phyloP scores from a whole-genome alignment of 495 filamentous ascomycete genomes.

The Bombardia bombarda region DNA sequence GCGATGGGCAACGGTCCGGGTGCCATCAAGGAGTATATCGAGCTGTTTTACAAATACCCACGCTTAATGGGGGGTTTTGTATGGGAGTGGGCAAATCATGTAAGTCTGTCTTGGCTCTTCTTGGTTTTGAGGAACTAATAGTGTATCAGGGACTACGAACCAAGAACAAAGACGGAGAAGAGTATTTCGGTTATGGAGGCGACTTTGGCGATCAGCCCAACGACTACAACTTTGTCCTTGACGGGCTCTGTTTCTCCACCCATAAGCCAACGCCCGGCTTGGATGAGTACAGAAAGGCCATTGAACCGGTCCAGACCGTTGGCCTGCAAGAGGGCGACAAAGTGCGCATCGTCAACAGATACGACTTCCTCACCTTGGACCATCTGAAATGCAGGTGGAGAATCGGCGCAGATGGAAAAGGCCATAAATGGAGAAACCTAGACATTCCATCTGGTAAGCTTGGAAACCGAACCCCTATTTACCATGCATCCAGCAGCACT shows the following conservation, averaged over 20 bases:
- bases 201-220: slow-evolving; percentile 67
- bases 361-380: slow-evolving; percentile 45
- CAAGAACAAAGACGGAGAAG: slow-evolving; percentile 42
- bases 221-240: slow-evolving; percentile 61
- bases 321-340: slow-evolving; percentile 15
- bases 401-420: slow-evolving; percentile 33
- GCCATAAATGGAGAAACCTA: too few relatives aligned
- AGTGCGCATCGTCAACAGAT: slow-evolving; percentile 44
- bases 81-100: slow-evolving; percentile 73
- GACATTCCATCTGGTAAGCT: too few relatives aligned
- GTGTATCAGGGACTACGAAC: slow-evolving; percentile 42
- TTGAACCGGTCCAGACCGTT: slow-evolving; percentile 50
- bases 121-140: slow-evolving; percentile 4
- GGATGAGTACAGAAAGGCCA: slow-evolving; percentile 55
- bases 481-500: too few relatives aligned
- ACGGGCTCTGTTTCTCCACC: slow-evolving; percentile 53
- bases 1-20: slow-evolving; percentile 75
- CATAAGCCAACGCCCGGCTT: slow-evolving; percentile 56
- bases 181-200: slow-evolving; percentile 62
- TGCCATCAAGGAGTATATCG: slow-evolving; percentile 58
- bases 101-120: slow-evolving; percentile 9
- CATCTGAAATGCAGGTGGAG: slow-evolving; percentile 40
- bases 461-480: too few relatives aligned
- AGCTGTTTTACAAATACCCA: slow-evolving; percentile 55
- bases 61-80: slow-evolving; percentile 63